phyloP scores from a whole-genome alignment of 495 filamentous ascomycete species.

The Aspergillus panamensis region DNA sequence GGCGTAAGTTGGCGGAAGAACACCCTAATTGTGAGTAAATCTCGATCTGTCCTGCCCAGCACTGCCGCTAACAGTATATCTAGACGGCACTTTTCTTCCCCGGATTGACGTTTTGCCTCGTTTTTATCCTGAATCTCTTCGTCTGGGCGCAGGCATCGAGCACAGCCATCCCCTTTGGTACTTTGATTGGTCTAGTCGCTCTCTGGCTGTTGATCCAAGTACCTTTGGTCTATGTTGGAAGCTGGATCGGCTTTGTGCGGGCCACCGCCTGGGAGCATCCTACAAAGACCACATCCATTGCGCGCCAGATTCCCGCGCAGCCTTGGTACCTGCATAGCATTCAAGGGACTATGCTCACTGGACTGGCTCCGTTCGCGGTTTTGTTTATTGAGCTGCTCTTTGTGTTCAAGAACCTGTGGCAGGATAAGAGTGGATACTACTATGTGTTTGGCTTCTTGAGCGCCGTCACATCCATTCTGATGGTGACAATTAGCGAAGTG shows the following conservation, averaged over 20 bases:
- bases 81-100: conserved; percentile 79
- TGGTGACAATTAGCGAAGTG: conserved; percentile 81
- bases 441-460: conserved; percentile 92
- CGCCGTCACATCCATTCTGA: conserved; percentile 68
- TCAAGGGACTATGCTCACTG: conserved; percentile 66
- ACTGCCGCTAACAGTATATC: conserved; percentile 20
- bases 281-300: conserved; percentile 70
- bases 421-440: conserved; percentile 91
- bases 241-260: conserved; percentile 71
- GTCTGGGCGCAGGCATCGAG: conserved; percentile 92
- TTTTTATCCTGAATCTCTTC: conserved; percentile 88
- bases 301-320: conserved; percentile 74
- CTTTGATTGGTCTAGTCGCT: conserved; percentile 68
- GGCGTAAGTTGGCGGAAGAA: conserved; percentile 78
- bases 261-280: conserved; percentile 78
- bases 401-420: conserved; percentile 88
- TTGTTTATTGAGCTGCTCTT: conserved; percentile 93
- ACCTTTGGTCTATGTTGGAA: conserved; percentile 81
- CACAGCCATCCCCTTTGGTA: conserved; percentile 86
- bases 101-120: conserved; percentile 70
- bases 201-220: conserved; percentile 91
- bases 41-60: not conserved
- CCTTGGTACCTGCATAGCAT: conserved; percentile 72
- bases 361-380: conserved; percentile 85
- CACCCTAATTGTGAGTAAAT: conserved; percentile 57